A percentile compares a stretch with the other conserved stretches of the same genome.
These are phyloP conservation scores for Xerocomellus chrysenteron DNA, from an alignment of 768 basidiomycete species.

Conservation along the genomic window DNA sequence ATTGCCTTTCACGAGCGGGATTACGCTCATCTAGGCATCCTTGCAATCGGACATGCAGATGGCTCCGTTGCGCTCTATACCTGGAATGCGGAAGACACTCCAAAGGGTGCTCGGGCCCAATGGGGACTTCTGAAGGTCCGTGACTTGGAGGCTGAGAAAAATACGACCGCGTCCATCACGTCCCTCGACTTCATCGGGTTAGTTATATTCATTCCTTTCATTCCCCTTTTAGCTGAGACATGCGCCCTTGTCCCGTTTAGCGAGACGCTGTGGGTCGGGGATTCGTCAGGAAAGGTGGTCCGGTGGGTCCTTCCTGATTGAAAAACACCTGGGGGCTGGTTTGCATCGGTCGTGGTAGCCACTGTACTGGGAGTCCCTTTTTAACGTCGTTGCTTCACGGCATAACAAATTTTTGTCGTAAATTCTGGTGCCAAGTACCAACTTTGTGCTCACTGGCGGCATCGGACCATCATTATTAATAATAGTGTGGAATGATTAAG, in stretches of 20 bases:
- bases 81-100: slow-evolving; percentile 78
- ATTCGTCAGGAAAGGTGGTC: slow-evolving; percentile 22
- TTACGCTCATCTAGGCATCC: slow-evolving; percentile 70
- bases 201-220: slow-evolving; percentile 9
- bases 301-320: slow-evolving; percentile 26
- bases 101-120: slow-evolving; percentile 58
- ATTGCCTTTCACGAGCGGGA: slow-evolving; percentile 89
- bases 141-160: slow-evolving; percentile 56
- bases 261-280: slow-evolving; percentile 27
- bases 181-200: slow-evolving; percentile 85
- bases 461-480: too few species aligned
- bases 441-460: too few species aligned
- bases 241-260: not conserved
- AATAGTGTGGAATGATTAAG: too few species aligned
- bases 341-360: not conserved
- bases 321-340: not conserved
- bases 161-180: slow-evolving; percentile 50
- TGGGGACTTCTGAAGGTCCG: slow-evolving; percentile 77
- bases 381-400: not conserved
- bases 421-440: too few species aligned
- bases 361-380: not conserved
- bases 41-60: slow-evolving; percentile 79
- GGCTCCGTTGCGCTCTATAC: slow-evolving; percentile 79
- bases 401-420: too few species aligned
- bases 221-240: not conserved